Evolutionary conservation across 1,139 yeast species (phyloP).

Genomic region (Kodamaea anthophila): DNA sequence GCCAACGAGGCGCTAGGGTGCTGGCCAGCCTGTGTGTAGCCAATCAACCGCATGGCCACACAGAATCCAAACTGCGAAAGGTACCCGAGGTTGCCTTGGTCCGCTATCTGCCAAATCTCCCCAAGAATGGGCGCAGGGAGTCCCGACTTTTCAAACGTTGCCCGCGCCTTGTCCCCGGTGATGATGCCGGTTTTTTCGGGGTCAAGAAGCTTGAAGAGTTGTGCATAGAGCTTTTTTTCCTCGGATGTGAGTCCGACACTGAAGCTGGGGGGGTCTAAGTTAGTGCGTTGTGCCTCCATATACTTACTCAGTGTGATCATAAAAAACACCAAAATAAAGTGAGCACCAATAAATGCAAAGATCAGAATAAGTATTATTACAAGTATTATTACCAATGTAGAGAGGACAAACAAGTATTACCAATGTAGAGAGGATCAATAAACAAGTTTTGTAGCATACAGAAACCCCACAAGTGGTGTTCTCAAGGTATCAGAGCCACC

Average conservation of each 20-base stretch:
- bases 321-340: background rate
- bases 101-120: conserved; percentile 92
- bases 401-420: no score
- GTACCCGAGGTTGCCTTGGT: conserved; percentile 77
- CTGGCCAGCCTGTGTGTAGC: conserved; percentile 77
- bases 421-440: no score
- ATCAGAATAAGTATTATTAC: no score
- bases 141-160: conserved; percentile 81
- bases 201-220: conserved; percentile 74
- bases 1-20: conserved; percentile 45
- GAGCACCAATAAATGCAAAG: no score
- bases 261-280: conserved; percentile 32
- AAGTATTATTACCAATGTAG: no score
- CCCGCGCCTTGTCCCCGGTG: conserved; percentile 86
- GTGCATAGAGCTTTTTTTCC: conserved; percentile 69
- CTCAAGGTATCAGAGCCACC: no score
- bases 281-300: no score
- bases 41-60: conserved; percentile 82
- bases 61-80: conserved; percentile 78
- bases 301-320: conserved; percentile 6
- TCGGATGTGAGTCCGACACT: conserved; percentile 62
- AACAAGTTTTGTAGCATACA: no score
- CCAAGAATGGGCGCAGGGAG: conserved; percentile 74
- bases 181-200: conserved; percentile 73
- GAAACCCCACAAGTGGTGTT: no score